A percentile compares a stretch with the other conserved stretches of the same genome.
Evolutionary conservation across 805 yeast species (phyloP).

Genomic region (Wickerhamiella domercqiae): DNA sequence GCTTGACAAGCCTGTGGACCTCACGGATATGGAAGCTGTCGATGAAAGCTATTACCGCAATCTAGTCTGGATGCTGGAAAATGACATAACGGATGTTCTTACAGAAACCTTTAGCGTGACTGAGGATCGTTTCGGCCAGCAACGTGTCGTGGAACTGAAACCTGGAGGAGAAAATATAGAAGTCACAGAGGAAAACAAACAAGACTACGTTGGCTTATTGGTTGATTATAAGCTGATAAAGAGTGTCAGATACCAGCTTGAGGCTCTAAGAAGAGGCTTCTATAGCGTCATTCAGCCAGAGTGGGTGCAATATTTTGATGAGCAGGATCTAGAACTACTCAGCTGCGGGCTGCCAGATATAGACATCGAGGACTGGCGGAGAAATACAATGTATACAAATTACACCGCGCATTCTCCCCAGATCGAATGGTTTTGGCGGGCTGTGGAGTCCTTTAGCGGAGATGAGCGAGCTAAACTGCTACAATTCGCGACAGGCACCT

Average conservation of each 20-base stretch:
- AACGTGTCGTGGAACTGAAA: conserved; percentile 63
- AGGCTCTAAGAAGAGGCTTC: conserved; percentile 68
- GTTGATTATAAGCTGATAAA: conserved; percentile 76
- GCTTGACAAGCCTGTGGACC: conserved; percentile 60
- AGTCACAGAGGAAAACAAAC: conserved; percentile 82
- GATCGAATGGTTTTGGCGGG: conserved; percentile 96
- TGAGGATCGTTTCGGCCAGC: conserved; percentile 86
- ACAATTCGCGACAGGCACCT: conserved; percentile 95
- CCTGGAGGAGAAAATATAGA: conserved; percentile 70
- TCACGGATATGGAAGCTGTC: conserved; percentile 86
- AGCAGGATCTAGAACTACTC: conserved; percentile 82
- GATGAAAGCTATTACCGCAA: conserved; percentile 89
- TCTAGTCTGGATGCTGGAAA: conserved; percentile 87
- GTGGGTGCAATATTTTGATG: conserved; percentile 75
- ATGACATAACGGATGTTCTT: conserved; percentile 89
- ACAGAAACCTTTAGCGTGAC: conserved; percentile 91
- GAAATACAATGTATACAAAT: conserved; percentile 62
- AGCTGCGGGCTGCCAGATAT: conserved; percentile 93
- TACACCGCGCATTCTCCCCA: conserved; percentile 73
- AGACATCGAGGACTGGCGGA: conserved; percentile 92
- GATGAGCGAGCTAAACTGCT: conserved; percentile 89
- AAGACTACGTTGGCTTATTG: conserved; percentile 70
- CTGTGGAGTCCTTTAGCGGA: conserved; percentile 72
- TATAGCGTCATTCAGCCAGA: conserved; percentile 79
- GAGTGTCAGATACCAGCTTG: conserved; percentile 78